Base-by-base conservation (phyloP, 2,329 filamentous ascomycete genomes). In the Cadophora luteo-olivacea region DNA sequence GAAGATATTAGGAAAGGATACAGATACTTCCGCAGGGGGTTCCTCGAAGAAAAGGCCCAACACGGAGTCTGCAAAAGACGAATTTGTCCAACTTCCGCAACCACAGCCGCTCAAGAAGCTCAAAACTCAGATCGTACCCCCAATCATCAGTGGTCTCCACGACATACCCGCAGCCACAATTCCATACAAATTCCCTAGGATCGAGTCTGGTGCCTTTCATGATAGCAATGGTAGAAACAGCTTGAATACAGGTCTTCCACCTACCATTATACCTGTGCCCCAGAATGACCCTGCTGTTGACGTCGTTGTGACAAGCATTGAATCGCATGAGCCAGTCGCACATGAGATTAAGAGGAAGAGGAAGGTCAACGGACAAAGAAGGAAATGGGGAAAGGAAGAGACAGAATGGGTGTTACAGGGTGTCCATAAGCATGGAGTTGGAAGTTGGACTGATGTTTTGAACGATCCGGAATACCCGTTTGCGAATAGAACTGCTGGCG, bases 351-450 rank as follows among this genome's bases (percentile, higher is more conserved):
- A 60, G 22, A 60, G 49, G 64, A 69, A 68, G 68, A 66, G 85
- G 52, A 84, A 85, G 12, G 82, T 84, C 11, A 83, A 84, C 24
- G 55, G 64, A 58, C 84, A 86, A 1, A 82, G 88, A 68, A 83
- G 85, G 64, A 89, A 89, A 72, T 91, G 88, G 88, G 86, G 87
- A 0, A 87, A 90, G 69, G 84, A 88, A 67, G 88, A 91, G 76
- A 91, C 88, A 1, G 88, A 86, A 62, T 83, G 89, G 71, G 80
- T 91, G 9, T 77, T 91, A 16, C 79, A 89, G 2, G 88, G 88
- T 0, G 88, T 90, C 33, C 84, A 84, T 73, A 85, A 86, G 38
- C 84, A 91, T 74, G 89, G 89, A 0, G 85, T 91, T 9, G 89
- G 88, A 48, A 88, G 86, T 73, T 91, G 88, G 88, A 89, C 86